Base-by-base conservation (phyloP, 1,284 basidiomycete species). In the Cryptococcus neoformans region DNA sequence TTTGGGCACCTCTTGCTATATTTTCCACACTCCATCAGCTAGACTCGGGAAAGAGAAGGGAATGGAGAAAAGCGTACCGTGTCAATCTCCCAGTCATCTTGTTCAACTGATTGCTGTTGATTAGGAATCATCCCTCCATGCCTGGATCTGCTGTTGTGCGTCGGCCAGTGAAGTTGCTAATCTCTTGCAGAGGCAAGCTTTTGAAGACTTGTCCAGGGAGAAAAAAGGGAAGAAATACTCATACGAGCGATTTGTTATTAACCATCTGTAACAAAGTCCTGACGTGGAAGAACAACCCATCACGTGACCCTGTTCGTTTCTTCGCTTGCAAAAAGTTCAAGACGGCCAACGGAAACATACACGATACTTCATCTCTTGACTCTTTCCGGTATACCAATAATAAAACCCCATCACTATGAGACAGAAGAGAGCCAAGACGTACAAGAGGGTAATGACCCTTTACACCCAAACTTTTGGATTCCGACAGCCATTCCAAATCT, bases 341-440 rank as follows among this genome's bases (percentile, higher is more conserved):
- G 21, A 21, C 21, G 21, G 21, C 21, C 21, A 21, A 21, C 21
- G 21, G 21, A 21, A 21, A 21, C 21, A 21, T 21, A 21, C 21
- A 21, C 21, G 21, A 21, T 21, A 21, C 21, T 21, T 21, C 21
- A 21, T 21, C 21, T 21, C 21, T 21, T 21, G 21, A 21, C 21
- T 21, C 21, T 21, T 21, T 21, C 21, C 21, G 28, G 50, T 51
- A 17, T 41, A 16, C 21, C 39, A 40, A 17, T 6, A 37, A 40
- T 51, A 17, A 16, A 16, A n/a, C 39, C n/a, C 38, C 6, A 44
- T 11, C 28, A 41, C 10, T 11, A 97, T 97, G 93, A 82, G 92
- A 58, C 90, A 94, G 79, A 94, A 91, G 78, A 83, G 93, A 72
- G 89, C 92, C 47, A 97, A 97, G 78, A 84, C 86, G 1, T 95